Percentiles rank a stretch among this genome's conserved stretches.
phyloP scores from a whole-genome alignment of 2,329 filamentous ascomycete genomes.

The Cladosporium colombiae region DNA sequence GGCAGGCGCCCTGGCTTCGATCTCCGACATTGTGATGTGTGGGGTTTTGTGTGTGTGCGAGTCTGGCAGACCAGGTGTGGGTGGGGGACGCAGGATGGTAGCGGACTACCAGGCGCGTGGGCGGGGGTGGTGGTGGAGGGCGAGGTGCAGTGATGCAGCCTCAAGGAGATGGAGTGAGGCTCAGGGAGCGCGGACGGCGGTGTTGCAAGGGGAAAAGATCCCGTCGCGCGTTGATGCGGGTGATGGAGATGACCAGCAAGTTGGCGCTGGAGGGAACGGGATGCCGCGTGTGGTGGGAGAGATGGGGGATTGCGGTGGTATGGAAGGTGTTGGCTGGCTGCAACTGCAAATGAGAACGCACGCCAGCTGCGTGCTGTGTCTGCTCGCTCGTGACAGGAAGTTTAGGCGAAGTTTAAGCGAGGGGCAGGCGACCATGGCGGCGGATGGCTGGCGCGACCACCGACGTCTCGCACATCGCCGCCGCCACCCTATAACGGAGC shows the following conservation, averaged over 20 bases:
- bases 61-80: slow-evolving; percentile 6
- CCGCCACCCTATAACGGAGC: background rate
- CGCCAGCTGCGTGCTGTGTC: slow-evolving; percentile 7
- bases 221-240: slow-evolving; percentile 9
- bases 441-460: background rate
- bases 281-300: slow-evolving; percentile 7
- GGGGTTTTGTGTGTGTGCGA: slow-evolving; percentile 1
- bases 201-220: slow-evolving; percentile 9
- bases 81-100: slow-evolving; percentile 6
- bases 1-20: slow-evolving; percentile 79
- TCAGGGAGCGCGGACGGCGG: slow-evolving; percentile 14
- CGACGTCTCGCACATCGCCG: background rate
- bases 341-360: slow-evolving; percentile 13
- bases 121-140: slow-evolving; percentile 6
- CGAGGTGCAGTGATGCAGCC: slow-evolving; percentile 19
- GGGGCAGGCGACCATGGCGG: background rate
- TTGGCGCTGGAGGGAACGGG: background rate
- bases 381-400: slow-evolving; percentile 2
- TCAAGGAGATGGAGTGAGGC: slow-evolving; percentile 16
- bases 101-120: slow-evolving; percentile 17
- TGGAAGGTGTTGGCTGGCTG: background rate
- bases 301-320: slow-evolving; percentile 7
- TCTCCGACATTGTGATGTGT: slow-evolving; percentile 78
- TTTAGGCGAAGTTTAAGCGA: background rate
- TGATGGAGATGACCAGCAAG: background rate